phyloP scores from a whole-genome alignment of 2,329 filamentous ascomycete species.

The Fusarium multiceps region DNA sequence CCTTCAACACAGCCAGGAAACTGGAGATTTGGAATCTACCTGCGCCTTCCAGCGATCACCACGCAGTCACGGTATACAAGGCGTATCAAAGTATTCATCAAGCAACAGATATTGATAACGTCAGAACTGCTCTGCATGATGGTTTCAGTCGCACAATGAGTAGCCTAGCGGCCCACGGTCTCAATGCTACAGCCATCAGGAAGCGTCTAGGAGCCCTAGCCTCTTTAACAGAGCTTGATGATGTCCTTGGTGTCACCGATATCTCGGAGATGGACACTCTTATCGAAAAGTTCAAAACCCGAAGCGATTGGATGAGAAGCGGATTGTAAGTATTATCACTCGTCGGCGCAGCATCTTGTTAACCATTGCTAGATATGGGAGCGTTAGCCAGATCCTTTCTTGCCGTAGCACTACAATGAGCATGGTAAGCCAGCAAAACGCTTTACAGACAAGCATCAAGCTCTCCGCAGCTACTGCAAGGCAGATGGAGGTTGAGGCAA shows the following conservation, averaged over 20 bases:
- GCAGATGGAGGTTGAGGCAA: conserved; percentile 78
- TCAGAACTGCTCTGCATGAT: conserved; percentile 69
- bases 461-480: conserved; percentile 73
- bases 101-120: conserved; percentile 65
- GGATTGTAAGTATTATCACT: conserved; percentile 70
- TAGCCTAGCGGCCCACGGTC: conserved; percentile 61
- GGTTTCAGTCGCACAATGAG: conserved; percentile 71
- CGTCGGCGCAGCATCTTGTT: background rate
- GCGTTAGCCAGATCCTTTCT: conserved; percentile 83
- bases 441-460: conserved; percentile 69
- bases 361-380: conserved; percentile 68
- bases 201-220: conserved; percentile 72
- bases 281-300: conserved; percentile 71
- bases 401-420: conserved; percentile 86
- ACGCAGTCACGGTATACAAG: conserved; percentile 79
- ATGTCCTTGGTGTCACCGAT: conserved; percentile 73
- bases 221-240: conserved; percentile 82
- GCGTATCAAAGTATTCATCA: conserved; percentile 83
- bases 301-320: conserved; percentile 83
- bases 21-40: conserved; percentile 94
- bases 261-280: conserved; percentile 69
- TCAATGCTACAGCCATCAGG: conserved; percentile 64
- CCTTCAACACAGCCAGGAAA: conserved; percentile 82
- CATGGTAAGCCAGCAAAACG: conserved; percentile 76
- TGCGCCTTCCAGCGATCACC: conserved; percentile 71